Evolutionary conservation across 148 eudicot species (phyloP).

Genomic region (Beta vulgaris): DNA sequence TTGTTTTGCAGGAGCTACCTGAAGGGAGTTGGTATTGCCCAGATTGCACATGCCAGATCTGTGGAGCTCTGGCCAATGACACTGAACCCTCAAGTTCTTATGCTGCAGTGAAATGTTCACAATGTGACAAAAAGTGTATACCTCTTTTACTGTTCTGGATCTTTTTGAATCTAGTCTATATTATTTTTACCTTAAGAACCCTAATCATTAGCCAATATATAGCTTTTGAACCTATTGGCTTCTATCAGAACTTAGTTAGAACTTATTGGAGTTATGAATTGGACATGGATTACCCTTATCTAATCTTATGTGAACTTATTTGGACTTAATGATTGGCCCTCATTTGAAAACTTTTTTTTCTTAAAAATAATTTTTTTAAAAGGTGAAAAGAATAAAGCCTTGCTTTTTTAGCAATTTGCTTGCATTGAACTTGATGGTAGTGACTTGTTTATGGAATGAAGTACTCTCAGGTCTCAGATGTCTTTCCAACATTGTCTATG

Average conservation of each 20-base stretch:
- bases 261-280: not conserved
- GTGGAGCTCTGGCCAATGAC: conserved; percentile 62
- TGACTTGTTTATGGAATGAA: not conserved
- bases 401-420: not conserved
- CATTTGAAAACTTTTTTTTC: too few relatives aligned
- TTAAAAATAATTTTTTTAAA: not conserved
- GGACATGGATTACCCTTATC: not conserved
- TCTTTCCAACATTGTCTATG: not conserved
- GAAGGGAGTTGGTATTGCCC: conserved; percentile 95
- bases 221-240: not conserved
- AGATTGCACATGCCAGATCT: conserved; percentile 68
- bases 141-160: conserved; percentile 29
- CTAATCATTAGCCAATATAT: too few relatives aligned
- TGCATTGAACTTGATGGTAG: not conserved
- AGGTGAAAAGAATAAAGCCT: not conserved
- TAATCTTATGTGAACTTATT: not conserved
- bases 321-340: too few relatives aligned
- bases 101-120: conserved; percentile 57
- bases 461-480: not conserved
- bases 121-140: conserved; percentile 81
- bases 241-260: too few relatives aligned
- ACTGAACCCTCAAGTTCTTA: conserved; percentile 35
- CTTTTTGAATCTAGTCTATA: not conserved
- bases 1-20: conserved; percentile 71
- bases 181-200: not conserved